Percentiles rank a stretch among this genome's conserved stretches.
Evolutionary conservation across 1,139 yeast genomes (phyloP).

Genomic region (Suhomyces ambrosiae): DNA sequence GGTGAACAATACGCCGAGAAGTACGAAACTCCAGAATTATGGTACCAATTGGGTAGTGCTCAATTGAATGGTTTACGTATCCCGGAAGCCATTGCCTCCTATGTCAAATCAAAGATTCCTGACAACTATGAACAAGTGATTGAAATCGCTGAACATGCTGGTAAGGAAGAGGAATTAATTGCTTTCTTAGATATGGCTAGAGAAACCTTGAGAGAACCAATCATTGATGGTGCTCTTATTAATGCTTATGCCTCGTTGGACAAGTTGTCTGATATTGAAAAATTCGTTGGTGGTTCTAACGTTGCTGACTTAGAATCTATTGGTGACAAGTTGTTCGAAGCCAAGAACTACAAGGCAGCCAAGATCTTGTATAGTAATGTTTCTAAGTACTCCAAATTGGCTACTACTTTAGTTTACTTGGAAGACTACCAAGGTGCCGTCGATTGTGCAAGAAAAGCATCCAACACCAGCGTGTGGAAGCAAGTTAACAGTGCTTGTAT

Average conservation of each 20-base stretch:
- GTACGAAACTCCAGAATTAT: conserved; percentile 79
- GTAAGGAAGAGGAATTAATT: conserved; percentile 91
- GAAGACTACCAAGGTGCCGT: conserved; percentile 96
- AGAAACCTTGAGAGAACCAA: conserved; percentile 85
- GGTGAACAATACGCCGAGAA: conserved; percentile 94
- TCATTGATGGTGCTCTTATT: conserved; percentile 88
- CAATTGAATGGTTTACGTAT: conserved; percentile 93
- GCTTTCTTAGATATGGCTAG: conserved; percentile 94
- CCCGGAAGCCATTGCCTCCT: conserved; percentile 87
- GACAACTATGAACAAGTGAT: conserved; percentile 88
- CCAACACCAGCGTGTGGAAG: conserved; percentile 93
- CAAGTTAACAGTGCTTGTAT: conserved; percentile 97
- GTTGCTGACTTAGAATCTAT: conserved; percentile 90
- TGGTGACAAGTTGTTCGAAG: conserved; percentile 88
- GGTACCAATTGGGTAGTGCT: conserved; percentile 96
- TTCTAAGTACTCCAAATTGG: conserved; percentile 92
- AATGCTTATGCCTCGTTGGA: conserved; percentile 82
- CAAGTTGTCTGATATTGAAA: conserved; percentile 78
- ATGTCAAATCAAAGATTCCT: conserved; percentile 89
- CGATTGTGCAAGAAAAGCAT: conserved; percentile 98
- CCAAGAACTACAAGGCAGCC: conserved; percentile 88
- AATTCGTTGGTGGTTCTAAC: conserved; percentile 79
- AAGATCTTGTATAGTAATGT: conserved; percentile 82
- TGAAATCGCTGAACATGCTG: conserved; percentile 94
- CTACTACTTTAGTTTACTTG: conserved; percentile 90